A percentile compares a stretch with the other conserved stretches of the same genome.
Evolutionary conservation across 2,329 filamentous ascomycete genomes (phyloP).

Genomic region (Phialophora tarda): DNA sequence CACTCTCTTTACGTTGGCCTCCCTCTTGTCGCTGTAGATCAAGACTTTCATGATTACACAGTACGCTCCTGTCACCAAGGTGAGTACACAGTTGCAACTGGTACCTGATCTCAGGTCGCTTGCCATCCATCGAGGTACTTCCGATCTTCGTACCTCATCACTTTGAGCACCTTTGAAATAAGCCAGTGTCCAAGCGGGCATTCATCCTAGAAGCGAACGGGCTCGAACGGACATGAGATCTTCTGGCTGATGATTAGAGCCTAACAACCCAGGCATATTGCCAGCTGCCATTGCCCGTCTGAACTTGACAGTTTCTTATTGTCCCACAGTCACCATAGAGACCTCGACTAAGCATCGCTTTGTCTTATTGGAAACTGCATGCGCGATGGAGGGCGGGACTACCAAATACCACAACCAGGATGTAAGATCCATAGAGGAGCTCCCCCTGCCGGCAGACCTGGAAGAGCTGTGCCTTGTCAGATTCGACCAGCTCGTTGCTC

Average conservation of each 20-base stretch:
- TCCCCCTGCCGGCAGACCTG: conserved; percentile 41
- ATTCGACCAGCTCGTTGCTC: conserved; percentile 39
- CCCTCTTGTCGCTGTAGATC: neutral
- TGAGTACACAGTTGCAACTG: neutral
- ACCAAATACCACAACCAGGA: neutral
- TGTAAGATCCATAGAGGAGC: neutral
- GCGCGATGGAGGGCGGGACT: neutral
- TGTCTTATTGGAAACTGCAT: neutral
- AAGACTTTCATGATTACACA: neutral
- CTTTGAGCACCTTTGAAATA: neutral
- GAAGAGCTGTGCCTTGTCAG: conserved; percentile 34
- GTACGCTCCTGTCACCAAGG: neutral
- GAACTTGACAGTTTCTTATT: neutral
- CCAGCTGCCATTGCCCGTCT: neutral
- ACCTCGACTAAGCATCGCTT: neutral
- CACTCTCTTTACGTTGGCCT: neutral
- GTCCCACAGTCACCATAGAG: neutral
- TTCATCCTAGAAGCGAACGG: neutral
- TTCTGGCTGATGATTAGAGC: neutral
- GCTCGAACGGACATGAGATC: neutral
- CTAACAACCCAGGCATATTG: neutral
- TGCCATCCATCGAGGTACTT: neutral
- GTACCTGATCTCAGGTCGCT: neutral
- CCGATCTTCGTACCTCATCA: neutral
- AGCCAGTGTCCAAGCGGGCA: neutral